These are phyloP conservation scores for Boletus coccyginus DNA, from an alignment of 768 basidiomycete genomes.

Conservation along the genomic window DNA sequence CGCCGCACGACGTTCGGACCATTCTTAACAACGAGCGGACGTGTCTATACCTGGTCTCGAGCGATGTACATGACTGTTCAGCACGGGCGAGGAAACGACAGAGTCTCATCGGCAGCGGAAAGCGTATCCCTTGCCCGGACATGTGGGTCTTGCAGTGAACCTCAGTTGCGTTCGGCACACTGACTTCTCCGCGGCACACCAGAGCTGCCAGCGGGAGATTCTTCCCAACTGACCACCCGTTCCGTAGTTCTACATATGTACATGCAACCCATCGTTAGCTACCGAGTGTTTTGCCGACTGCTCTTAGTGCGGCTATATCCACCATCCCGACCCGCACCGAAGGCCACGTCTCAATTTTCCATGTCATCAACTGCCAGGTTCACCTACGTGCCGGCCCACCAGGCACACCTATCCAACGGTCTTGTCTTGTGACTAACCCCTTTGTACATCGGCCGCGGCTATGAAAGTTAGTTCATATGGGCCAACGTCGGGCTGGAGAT, in stretches of 20 bases:
- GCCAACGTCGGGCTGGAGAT: background rate
- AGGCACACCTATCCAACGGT: background rate
- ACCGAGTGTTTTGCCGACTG: background rate
- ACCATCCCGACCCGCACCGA: background rate
- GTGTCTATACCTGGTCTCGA: no score
- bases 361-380: background rate
- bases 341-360: background rate
- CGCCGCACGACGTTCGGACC: no score
- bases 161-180: background rate
- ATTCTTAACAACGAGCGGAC: no score
- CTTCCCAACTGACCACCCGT: background rate
- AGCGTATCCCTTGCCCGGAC: no score
- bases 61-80: no score
- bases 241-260: background rate
- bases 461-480: background rate
- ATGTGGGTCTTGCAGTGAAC: no score
- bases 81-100: no score
- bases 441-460: background rate
- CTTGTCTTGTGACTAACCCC: background rate
- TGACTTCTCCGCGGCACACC: slow-evolving; percentile 10
- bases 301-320: background rate
- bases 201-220: background rate
- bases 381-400: background rate
- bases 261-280: no score
- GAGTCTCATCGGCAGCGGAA: no score